Conservation (phyloP, 2,329 filamentous ascomycete genomes). For the Aspergillus fructus region DNA sequence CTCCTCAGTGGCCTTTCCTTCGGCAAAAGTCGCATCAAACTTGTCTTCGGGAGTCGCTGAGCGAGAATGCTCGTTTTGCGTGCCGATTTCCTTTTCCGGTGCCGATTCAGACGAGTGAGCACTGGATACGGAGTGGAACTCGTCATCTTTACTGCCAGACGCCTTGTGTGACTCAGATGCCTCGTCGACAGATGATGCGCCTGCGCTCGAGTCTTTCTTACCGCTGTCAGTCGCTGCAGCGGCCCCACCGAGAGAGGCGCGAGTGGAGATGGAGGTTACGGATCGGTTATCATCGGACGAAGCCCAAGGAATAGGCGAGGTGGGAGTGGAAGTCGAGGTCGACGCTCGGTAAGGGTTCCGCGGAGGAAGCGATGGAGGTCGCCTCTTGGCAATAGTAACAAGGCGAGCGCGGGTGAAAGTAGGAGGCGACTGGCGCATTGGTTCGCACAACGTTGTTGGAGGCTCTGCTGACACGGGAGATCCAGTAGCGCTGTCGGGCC, state of each 20-base stretch:
- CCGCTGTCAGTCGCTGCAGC: slow-evolving; percentile 18
- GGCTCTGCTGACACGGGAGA: slow-evolving; percentile 25
- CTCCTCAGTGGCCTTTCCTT: background rate
- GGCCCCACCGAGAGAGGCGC: slow-evolving; percentile 18
- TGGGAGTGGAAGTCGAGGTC: slow-evolving; percentile 22
- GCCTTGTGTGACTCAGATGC: slow-evolving; percentile 15
- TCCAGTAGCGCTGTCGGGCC: slow-evolving; percentile 43
- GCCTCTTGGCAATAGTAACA: slow-evolving; percentile 79
- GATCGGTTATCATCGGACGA: slow-evolving; percentile 25
- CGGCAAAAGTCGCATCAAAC: background rate
- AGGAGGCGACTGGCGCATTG: slow-evolving; percentile 59
- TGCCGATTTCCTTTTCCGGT: slow-evolving; percentile 12
- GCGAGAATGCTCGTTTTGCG: slow-evolving; percentile 9
- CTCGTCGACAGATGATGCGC: slow-evolving; percentile 10
- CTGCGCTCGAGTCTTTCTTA: slow-evolving; percentile 14
- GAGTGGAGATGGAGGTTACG: slow-evolving; percentile 23
- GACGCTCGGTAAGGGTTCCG: slow-evolving; percentile 60
- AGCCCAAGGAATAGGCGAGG: slow-evolving; percentile 25
- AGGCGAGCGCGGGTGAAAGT: slow-evolving; percentile 74
- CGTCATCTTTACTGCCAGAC: slow-evolving; percentile 37
- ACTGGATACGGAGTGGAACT: slow-evolving; percentile 42
- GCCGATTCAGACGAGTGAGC: slow-evolving; percentile 32
- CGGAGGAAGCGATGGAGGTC: slow-evolving; percentile 72
- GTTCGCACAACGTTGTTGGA: slow-evolving; percentile 57
- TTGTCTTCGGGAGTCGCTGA: slow-evolving; percentile 1